phyloP scores from a whole-genome alignment of 305 asterid species.

The Fraxinus sp. region DNA sequence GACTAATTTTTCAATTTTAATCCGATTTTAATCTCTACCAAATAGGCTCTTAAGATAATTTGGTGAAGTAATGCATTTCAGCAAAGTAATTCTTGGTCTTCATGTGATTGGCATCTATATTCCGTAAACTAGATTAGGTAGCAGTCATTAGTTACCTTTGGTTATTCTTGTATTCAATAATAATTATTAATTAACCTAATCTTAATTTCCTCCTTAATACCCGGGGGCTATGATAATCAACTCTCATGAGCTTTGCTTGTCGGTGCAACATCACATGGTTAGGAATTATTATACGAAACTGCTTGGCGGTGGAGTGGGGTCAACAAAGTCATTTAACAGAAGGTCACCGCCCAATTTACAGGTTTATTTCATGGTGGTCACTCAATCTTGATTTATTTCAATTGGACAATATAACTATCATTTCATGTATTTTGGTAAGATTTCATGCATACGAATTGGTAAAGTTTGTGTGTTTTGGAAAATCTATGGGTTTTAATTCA shows the following conservation, averaged over 20 bases:
- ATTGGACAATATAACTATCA: background rate
- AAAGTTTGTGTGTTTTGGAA: background rate
- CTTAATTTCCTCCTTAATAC: background rate
- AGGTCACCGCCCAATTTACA: background rate
- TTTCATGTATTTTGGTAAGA: background rate
- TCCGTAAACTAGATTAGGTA: background rate
- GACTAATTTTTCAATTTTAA: too few relatives aligned
- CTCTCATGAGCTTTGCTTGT: background rate
- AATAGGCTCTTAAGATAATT: background rate
- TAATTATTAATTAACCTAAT: background rate
- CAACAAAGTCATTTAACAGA: background rate
- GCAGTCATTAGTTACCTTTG: background rate
- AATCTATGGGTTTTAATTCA: background rate
- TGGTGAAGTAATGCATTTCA: background rate
- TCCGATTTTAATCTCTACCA: too few relatives aligned
- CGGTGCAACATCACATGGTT: background rate
- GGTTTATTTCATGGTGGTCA: background rate
- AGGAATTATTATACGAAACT: background rate
- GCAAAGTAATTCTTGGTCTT: background rate
- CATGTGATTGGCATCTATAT: background rate
- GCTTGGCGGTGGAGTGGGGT: background rate
- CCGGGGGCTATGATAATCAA: background rate
- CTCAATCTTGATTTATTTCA: background rate
- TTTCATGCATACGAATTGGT: background rate
- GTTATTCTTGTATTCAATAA: background rate